A percentile compares a stretch with the other conserved stretches of the same genome.
These are phyloP conservation scores for Colletotrichum trifolii DNA, from an alignment of 2,329 filamentous ascomycete genomes.

Conservation along the genomic window DNA sequence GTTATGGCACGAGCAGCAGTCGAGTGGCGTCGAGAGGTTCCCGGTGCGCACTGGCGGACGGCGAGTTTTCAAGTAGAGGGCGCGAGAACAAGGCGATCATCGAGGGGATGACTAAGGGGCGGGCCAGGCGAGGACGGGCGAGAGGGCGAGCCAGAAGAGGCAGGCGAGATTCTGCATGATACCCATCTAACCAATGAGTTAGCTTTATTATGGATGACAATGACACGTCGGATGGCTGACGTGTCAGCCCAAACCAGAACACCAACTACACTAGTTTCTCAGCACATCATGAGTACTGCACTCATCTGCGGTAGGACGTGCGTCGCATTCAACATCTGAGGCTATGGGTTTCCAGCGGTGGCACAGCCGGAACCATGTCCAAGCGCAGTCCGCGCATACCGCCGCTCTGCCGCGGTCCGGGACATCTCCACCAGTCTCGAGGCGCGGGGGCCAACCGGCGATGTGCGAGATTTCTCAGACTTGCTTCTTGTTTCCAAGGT, in stretches of 20 bases:
- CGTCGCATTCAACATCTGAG: neutral
- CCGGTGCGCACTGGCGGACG: conserved; percentile 62
- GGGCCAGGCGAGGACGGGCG: neutral
- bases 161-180: conserved; percentile 22
- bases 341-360: neutral
- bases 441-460: neutral
- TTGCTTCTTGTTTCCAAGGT: neutral
- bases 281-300: neutral
- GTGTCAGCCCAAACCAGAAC: neutral
- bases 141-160: neutral
- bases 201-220: conserved; percentile 17
- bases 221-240: conserved; percentile 4
- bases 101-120: neutral
- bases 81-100: neutral
- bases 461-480: neutral
- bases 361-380: neutral
- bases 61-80: conserved; percentile 62
- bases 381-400: conserved; percentile 15
- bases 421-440: neutral
- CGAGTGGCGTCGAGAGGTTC: conserved; percentile 70
- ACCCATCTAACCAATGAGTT: conserved; percentile 31
- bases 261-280: too few relatives aligned
- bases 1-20: conserved; percentile 70
- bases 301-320: neutral
- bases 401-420: conserved; percentile 1